Evolutionary conservation across 805 yeast genomes (phyloP).

Genomic region (Huiozyma naganishii): DNA sequence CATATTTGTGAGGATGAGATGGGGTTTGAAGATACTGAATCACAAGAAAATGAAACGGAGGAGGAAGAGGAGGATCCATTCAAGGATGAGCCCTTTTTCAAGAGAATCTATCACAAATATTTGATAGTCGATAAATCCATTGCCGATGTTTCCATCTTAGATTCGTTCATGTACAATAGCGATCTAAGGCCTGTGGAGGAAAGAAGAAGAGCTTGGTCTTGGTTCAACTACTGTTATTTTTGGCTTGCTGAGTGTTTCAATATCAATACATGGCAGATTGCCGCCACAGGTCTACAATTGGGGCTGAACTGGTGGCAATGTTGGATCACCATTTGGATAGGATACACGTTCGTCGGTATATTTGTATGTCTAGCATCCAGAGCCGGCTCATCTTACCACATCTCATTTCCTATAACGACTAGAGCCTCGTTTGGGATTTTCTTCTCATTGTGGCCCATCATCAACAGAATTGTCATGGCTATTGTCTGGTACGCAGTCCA

Average conservation of each 20-base stretch:
- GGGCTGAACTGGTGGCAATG: constrained; percentile 89
- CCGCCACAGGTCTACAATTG: constrained; percentile 70
- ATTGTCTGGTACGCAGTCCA: constrained; percentile 86
- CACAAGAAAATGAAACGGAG: not conserved
- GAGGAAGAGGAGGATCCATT: constrained; percentile 1
- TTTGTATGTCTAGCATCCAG: constrained; percentile 64
- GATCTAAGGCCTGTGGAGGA: constrained; percentile 76
- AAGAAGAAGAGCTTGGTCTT: constrained; percentile 66
- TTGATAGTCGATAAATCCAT: constrained; percentile 5
- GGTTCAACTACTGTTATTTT: constrained; percentile 71
- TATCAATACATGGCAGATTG: constrained; percentile 87
- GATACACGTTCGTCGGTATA: constrained; percentile 59
- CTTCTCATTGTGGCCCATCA: constrained; percentile 80
- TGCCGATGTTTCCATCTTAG: constrained; percentile 26
- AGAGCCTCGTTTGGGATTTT: constrained; percentile 80
- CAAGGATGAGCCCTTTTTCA: constrained; percentile 3
- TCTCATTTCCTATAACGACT: constrained; percentile 76
- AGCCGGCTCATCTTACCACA: constrained; percentile 72
- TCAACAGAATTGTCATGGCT: constrained; percentile 84
- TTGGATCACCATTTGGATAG: constrained; percentile 84
- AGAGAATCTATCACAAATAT: constrained; percentile 5
- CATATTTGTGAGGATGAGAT: not conserved
- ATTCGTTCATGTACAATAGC: constrained; percentile 51
- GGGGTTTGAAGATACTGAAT: not conserved
- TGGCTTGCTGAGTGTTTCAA: constrained; percentile 90